Base-by-base conservation (phyloP, 306 rosid species). In the Prunus mongolica region DNA sequence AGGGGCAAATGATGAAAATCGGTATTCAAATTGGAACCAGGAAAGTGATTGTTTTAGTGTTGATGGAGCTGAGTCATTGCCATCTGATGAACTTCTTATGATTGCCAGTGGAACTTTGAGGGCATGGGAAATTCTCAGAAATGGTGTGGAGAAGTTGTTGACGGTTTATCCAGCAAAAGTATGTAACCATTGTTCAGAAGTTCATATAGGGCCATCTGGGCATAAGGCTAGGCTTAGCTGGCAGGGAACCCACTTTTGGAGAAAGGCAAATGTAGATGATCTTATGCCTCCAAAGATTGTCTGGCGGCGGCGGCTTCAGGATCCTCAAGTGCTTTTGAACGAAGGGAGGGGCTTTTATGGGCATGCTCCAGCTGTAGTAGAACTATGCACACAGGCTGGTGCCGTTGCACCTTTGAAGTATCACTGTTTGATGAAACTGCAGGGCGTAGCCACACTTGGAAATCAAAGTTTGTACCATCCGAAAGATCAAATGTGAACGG, bases 191-290 rank as follows among this genome's bases (percentile, higher is more conserved):
- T 94, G 96, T 87, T 89, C 93, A 14, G 89, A 94, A 83, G 93
- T 94, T 81, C 98, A 92, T 70, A 80, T 91, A 78, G 97, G 99
- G 79, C 97, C 88, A 9, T 91, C 97, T 44, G 99, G 98, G 51
- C 97, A 92, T 79, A 82, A 77, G 86, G 96, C 93, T 68, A 86
- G 93, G 84, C 90, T 88, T 16, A 85, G 88, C 70, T 86, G 93
- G 91, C 84, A 86, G 76, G 97, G 93, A 74, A 67, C 84, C 67
- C 98, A 92, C 84, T 86, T 87, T 81, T 96, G 98, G 99, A 80
- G 76, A 79, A 95, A 87, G 81, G 93, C 91, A 50, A 79, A 68
- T 41, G 88, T 96, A 54, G 83, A 96, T 85, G 88, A 89, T 83
- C 85, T 92, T 74, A 91, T 96, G 69, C 98, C 96, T 50, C 89